Evolutionary conservation across 345 rosid genomes (phyloP).

Genomic region (Cardamine chenopodiifolia): DNA sequence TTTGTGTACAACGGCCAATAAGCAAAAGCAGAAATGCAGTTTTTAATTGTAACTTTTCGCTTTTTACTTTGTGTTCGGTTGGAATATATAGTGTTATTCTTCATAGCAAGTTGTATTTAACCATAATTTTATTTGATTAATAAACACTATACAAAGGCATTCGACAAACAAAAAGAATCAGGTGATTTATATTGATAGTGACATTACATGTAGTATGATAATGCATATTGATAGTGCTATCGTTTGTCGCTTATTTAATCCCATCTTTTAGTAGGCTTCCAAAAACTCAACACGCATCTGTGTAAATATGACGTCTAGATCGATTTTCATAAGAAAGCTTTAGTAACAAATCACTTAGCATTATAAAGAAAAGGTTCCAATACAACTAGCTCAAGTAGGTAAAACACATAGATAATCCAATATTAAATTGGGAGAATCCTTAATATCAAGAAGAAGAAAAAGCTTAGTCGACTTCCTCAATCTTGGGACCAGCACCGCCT

Average conservation of each 20-base stretch:
- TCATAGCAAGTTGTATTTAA: conserved; percentile 14
- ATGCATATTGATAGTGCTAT: neutral
- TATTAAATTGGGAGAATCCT: neutral
- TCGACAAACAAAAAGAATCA: neutral
- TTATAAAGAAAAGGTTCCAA: neutral
- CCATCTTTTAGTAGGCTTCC: neutral
- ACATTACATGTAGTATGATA: neutral
- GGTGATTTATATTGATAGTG: neutral
- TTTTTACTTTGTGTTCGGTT: neutral
- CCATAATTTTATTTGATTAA: neutral
- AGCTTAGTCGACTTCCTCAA: conserved; percentile 23
- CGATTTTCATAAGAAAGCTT: neutral
- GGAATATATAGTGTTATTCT: neutral
- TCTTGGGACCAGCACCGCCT: conserved; percentile 67
- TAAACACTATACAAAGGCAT: neutral
- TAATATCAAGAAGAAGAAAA: neutral
- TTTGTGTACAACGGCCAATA: conserved; percentile 26
- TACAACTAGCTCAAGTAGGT: neutral
- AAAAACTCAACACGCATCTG: neutral
- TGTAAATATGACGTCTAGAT: neutral
- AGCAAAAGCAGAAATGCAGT: conserved; percentile 8
- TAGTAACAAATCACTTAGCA: neutral
- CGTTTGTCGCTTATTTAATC: neutral
- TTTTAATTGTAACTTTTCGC: neutral
- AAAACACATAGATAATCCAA: neutral